phyloP scores from a whole-genome alignment of 805 yeast species.

The Nakazawaea pomicola region DNA sequence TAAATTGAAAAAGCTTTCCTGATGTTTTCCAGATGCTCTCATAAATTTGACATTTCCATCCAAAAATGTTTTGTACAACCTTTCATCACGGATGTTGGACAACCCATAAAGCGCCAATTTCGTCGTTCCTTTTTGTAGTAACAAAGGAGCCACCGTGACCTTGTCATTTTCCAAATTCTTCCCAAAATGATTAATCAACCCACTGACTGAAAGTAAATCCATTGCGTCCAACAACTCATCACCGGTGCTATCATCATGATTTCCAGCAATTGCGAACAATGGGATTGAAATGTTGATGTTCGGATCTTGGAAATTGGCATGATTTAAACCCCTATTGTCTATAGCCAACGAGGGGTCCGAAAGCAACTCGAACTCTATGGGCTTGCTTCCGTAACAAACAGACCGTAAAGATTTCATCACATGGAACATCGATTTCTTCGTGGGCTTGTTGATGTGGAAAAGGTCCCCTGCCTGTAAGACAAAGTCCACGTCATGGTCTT shows the following conservation, averaged over 20 bases:
- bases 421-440: slow-evolving; percentile 79
- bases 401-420: slow-evolving; percentile 68
- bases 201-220: slow-evolving; percentile 77
- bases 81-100: slow-evolving; percentile 84
- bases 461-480: slow-evolving; percentile 89
- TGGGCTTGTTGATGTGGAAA: slow-evolving; percentile 86
- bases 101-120: slow-evolving; percentile 84
- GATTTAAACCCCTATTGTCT: slow-evolving; percentile 54
- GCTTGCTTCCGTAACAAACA: slow-evolving; percentile 79
- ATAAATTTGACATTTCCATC: slow-evolving; percentile 76
- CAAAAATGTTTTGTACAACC: slow-evolving; percentile 76
- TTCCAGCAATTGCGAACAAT: slow-evolving; percentile 88
- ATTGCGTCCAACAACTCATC: slow-evolving; percentile 76
- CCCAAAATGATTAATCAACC: slow-evolving; percentile 88
- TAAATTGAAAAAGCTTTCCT: slow-evolving; percentile 74
- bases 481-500: slow-evolving; percentile 73
- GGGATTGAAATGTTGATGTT: slow-evolving; percentile 87
- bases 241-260: slow-evolving; percentile 96
- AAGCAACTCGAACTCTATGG: slow-evolving; percentile 77
- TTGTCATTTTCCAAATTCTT: slow-evolving; percentile 70
- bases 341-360: slow-evolving; percentile 70
- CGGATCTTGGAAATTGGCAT: slow-evolving; percentile 86
- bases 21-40: slow-evolving; percentile 42
- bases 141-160: slow-evolving; percentile 67
- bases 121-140: slow-evolving; percentile 79